A percentile compares a stretch with the other conserved stretches of the same genome.
Evolutionary conservation across 1,284 basidiomycete genomes (phyloP).

Genomic region (Naganishia albida): DNA sequence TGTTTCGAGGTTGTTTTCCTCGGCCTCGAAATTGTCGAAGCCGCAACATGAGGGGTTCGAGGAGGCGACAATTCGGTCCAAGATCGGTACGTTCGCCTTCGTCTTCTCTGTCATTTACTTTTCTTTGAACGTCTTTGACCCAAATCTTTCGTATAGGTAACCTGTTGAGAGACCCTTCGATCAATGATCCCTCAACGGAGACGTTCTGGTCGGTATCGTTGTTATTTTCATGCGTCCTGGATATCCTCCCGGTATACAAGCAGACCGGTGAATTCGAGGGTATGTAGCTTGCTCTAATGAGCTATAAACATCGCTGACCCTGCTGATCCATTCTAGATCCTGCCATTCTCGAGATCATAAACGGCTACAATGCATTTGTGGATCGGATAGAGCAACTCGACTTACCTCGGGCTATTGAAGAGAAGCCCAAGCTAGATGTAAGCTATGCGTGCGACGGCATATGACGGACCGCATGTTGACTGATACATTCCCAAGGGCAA

Average conservation of each 20-base stretch:
- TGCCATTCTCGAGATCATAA: conserved; percentile 58
- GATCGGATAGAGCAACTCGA: conserved; percentile 64
- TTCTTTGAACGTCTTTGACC: conserved; percentile 2
- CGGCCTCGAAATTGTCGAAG: conserved; percentile 58
- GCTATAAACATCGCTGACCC: conserved; percentile 3
- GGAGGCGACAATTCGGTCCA: conserved; percentile 59
- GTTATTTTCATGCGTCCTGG: conserved; percentile 71
- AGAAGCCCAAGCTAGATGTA: conserved; percentile 74
- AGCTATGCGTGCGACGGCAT: conserved; percentile 47
- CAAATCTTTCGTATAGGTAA: conserved; percentile 55
- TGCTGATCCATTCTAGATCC: conserved; percentile 48
- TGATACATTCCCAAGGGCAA: conserved; percentile 63
- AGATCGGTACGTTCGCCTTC: conserved; percentile 60
- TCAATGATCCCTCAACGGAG: conserved; percentile 67
- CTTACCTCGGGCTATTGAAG: conserved; percentile 65
- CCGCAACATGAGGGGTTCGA: conserved; percentile 56
- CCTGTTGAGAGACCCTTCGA: conserved; percentile 64
- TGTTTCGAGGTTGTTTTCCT: conserved; percentile 68
- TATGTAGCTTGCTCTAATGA: neutral
- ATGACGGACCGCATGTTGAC: conserved; percentile 2
- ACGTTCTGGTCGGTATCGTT: conserved; percentile 70
- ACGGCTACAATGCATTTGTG: conserved; percentile 68
- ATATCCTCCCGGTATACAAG: conserved; percentile 58
- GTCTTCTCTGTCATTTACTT: neutral
- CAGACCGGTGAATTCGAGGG: conserved; percentile 9